Conservation (phyloP, 768 basidiomycete genomes). For the Boletus rex-veris region DNA sequence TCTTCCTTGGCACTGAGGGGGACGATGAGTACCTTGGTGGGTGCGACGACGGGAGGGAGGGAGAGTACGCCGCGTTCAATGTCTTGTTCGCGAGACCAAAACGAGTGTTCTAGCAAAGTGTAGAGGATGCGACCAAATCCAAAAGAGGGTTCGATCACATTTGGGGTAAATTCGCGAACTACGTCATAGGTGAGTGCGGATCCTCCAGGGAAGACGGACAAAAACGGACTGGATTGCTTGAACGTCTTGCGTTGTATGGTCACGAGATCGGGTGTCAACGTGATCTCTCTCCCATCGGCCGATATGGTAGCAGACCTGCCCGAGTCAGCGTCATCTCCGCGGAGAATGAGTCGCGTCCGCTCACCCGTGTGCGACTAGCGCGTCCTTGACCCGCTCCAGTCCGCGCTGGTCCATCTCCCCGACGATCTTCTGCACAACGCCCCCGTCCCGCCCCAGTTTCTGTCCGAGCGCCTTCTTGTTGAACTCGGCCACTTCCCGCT, state of each 20-base stretch:
- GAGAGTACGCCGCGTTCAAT: conserved; percentile 86
- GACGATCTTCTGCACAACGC: conserved; percentile 57
- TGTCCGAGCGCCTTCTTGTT: conserved; percentile 89
- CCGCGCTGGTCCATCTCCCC: conserved; percentile 63
- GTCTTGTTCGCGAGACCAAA: conserved; percentile 93
- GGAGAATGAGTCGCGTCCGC: conserved; percentile 16
- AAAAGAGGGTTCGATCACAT: conserved; percentile 98
- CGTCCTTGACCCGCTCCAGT: conserved; percentile 62
- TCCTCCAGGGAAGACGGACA: neutral
- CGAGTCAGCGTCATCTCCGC: conserved; percentile 8
- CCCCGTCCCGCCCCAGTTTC: conserved; percentile 84
- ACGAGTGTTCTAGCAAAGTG: conserved; percentile 89
- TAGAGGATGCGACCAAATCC: conserved; percentile 96
- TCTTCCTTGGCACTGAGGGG: conserved; percentile 85
- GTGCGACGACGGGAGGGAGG: conserved; percentile 84
- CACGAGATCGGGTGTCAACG: conserved; percentile 68
- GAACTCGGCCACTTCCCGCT: conserved; percentile 74
- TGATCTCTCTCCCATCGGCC: conserved; percentile 63
- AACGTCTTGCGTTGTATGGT: conserved; percentile 80
- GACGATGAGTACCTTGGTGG: conserved; percentile 95
- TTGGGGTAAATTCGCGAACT: conserved; percentile 96
- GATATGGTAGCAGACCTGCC: conserved; percentile 53
- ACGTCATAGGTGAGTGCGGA: conserved; percentile 24
- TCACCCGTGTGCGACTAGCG: conserved; percentile 67
- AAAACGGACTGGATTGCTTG: conserved; percentile 74